Evolutionary conservation across 2,329 filamentous ascomycete species (phyloP), one percentile per base, ranked within the genome.

Genomic region (Pseudodiploospora longispora): DNA sequence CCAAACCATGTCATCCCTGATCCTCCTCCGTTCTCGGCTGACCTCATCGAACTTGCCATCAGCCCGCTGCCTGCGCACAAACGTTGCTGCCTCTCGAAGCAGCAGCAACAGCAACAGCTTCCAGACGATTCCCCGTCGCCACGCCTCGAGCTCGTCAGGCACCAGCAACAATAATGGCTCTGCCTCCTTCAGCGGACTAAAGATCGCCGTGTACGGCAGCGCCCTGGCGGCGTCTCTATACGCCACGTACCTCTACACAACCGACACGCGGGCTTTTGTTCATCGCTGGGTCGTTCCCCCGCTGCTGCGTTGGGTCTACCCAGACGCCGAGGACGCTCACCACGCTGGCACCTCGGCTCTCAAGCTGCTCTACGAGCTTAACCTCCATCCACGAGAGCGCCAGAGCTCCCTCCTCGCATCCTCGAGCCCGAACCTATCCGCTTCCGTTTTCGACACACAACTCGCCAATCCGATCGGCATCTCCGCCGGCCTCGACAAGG

Each of bases 401-500:
- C 76, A 79, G 33, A 53, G 54, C 27, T 49, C 57, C 2, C 50
- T 62, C n/a, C 52, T 63, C 28, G 51, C 59, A 8, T 56, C 63
- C 5, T 19, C 19, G 3, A 19, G 19, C 19, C 19, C 19, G 19
- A 59, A 60, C 12, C 56, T 67, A 4, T 53, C 59, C 19, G 55
- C 60, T 10, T 61, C 69, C 9, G 82, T 97, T 19, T 96, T 95
- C 60, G 88, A 85, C 32, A 78, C 84, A 49, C 74, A 70, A 4
- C 68, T 98, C 38, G 72, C 78, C 56, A 97, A 96, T 65, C 93
- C 93, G 1, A 82, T 98, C 56, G 93, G 85, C 45, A 95, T 94
- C 50, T 94, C 88, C n/a, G 93, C 88, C 5, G 93, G 93, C 7
- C 80, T 98, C 36, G 93, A 97, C 70, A 97, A 98, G 72, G 79